Percentiles rank a stretch among this genome's conserved stretches.
phyloP scores from a whole-genome alignment of 257 asterid species.

The Solanum paucissectum region DNA sequence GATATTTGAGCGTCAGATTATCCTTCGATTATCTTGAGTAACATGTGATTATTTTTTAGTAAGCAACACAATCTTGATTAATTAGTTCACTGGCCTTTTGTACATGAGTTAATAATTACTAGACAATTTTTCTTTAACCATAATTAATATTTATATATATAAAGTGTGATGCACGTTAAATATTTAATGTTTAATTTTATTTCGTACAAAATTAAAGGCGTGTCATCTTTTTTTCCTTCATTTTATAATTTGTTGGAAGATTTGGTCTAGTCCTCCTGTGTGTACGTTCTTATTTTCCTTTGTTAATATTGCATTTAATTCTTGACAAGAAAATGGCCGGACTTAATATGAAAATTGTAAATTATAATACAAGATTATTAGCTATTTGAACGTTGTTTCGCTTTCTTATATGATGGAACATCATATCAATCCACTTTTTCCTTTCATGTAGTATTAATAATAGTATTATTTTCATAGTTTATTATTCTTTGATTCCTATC shows the following conservation, averaged over 20 bases:
- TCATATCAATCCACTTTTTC: accelerated
- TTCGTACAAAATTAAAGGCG: neutral
- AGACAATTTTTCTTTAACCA: neutral
- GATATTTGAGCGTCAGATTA: accelerated
- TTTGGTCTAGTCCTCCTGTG: neutral
- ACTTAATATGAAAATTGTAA: neutral
- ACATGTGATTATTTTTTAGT: neutral
- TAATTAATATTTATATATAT: neutral
- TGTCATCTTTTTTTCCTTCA: neutral
- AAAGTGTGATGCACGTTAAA: neutral
- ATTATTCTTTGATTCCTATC: neutral
- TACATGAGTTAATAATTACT: neutral
- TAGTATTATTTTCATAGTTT: neutral
- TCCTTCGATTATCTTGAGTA: neutral
- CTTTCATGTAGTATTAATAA: neutral
- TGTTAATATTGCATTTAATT: neutral
- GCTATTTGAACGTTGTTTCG: neutral
- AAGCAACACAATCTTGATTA: neutral
- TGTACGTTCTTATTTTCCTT: neutral
- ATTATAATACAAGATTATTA: neutral
- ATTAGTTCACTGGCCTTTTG: neutral
- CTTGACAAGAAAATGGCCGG: neutral
- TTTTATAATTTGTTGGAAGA: neutral
- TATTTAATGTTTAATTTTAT: neutral
- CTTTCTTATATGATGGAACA: neutral